Evolutionary conservation across 495 filamentous ascomycete species (phyloP).

Genomic region (Neurospora hispaniola): DNA sequence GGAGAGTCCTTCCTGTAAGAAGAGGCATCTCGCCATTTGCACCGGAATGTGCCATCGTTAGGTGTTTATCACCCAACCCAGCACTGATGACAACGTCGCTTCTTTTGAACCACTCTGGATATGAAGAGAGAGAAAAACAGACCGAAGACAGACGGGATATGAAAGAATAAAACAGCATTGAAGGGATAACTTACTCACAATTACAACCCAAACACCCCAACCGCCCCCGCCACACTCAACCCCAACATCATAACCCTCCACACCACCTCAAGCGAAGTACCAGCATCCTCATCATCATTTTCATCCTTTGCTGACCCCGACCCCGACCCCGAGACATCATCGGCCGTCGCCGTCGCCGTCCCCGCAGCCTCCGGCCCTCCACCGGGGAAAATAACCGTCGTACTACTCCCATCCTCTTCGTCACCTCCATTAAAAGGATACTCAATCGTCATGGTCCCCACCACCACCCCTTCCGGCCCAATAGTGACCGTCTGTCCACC

Average conservation of each 20-base stretch:
- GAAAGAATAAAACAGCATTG: too few species aligned
- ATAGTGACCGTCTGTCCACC: conserved; percentile 37
- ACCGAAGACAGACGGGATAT: too few species aligned
- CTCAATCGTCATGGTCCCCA: conserved; percentile 31
- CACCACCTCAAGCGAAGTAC: not conserved
- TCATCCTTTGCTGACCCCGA: not conserved
- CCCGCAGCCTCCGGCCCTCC: not conserved
- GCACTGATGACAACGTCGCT: too few species aligned
- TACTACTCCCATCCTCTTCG: not conserved
- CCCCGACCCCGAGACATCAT: not conserved
- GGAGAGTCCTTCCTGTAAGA: not conserved
- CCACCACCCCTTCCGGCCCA: conserved; percentile 32
- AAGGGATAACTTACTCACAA: too few species aligned
- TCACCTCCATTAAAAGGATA: conserved; percentile 22
- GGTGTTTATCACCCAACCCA: not conserved
- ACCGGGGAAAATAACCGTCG: not conserved
- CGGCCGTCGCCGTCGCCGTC: not conserved
- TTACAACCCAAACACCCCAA: not conserved
- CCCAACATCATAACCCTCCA: not conserved
- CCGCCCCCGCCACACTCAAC: not conserved
- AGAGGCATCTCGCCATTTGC: not conserved
- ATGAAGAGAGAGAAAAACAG: not conserved
- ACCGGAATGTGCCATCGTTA: not conserved
- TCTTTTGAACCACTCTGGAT: too few species aligned
- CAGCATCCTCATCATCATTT: not conserved